Percentiles rank a stretch among this genome's conserved stretches.
phyloP scores from a whole-genome alignment of 495 filamentous ascomycete genomes.

The Penicillium samsonianum region DNA sequence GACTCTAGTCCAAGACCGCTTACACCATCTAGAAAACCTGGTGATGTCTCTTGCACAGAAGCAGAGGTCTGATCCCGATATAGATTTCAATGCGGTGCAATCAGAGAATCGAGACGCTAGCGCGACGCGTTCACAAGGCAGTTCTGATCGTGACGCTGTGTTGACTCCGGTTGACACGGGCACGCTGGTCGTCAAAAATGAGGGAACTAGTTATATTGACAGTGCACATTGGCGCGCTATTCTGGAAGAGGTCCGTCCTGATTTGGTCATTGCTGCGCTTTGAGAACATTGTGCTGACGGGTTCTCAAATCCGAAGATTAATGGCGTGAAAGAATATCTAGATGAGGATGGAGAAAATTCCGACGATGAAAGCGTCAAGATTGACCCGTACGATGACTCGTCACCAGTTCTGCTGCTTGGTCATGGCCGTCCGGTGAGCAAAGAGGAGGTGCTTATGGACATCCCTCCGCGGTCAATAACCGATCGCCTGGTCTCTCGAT shows the following conservation, averaged over 20 bases:
- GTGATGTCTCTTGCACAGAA: conserved; percentile 49
- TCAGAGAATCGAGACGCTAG: conserved; percentile 4
- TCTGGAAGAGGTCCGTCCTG: conserved; percentile 48
- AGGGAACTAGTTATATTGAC: conserved; percentile 51
- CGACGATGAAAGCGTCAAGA: conserved; percentile 29
- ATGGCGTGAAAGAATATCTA: conserved; percentile 34
- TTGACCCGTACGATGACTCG: conserved; percentile 21
- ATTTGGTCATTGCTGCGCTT: background rate
- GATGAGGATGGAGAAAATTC: conserved; percentile 30
- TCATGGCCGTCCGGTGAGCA: conserved; percentile 29
- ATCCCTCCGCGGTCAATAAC: conserved; percentile 43
- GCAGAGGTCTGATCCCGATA: conserved; percentile 24
- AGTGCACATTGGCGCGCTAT: conserved; percentile 53
- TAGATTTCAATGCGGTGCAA: conserved; percentile 16
- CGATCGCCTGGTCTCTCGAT: conserved; percentile 48
- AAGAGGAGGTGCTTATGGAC: conserved; percentile 42
- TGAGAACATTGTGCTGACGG: background rate
- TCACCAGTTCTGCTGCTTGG: conserved; percentile 47
- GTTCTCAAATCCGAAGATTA: conserved; percentile 35
- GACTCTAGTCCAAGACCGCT: conserved; percentile 46
- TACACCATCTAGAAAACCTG: conserved; percentile 55
- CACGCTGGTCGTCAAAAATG: conserved; percentile 64
- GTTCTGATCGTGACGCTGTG: conserved; percentile 64
- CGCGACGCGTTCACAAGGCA: conserved; percentile 51
- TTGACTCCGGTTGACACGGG: conserved; percentile 44